These are phyloP conservation scores for Mucor saturninus DNA, from an alignment of 371 early-diverging fungal genomes.

Conservation along the genomic window DNA sequence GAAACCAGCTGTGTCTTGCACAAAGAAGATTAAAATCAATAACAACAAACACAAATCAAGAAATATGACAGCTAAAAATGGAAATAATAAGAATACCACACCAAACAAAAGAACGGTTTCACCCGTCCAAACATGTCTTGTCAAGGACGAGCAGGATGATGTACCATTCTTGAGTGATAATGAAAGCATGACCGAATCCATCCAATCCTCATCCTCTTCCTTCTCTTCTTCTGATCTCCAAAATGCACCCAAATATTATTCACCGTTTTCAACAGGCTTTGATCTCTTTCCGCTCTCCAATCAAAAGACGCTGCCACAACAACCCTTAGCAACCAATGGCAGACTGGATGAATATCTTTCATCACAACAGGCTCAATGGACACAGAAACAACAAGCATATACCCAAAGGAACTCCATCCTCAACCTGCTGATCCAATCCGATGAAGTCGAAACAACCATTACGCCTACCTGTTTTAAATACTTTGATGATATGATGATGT, in stretches of 20 bases:
- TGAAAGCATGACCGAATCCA: constrained; percentile 16
- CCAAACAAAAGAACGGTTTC: neutral
- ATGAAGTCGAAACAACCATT: constrained; percentile 23
- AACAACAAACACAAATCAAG: neutral
- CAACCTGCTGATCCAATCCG: constrained; percentile 20
- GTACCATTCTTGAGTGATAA: constrained; percentile 20
- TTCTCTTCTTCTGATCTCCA: neutral
- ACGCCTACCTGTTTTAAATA: constrained; percentile 19
- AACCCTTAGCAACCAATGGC: neutral
- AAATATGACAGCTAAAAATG: neutral
- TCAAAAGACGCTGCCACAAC: neutral
- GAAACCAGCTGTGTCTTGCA: neutral
- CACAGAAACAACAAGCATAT: neutral
- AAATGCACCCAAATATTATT: constrained; percentile 19
- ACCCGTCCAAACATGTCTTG: neutral
- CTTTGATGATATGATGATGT: constrained; percentile 28
- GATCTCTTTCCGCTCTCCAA: constrained; percentile 14
- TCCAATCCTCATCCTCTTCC: constrained; percentile 9
- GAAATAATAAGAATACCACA: neutral
- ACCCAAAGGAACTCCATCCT: constrained; percentile 15
- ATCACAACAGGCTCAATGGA: neutral
- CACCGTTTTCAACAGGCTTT: constrained; percentile 29
- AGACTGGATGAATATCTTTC: constrained; percentile 1
- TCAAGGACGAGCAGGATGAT: constrained; percentile 7
- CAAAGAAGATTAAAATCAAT: neutral